Conservation (phyloP, 2,329 filamentous ascomycete species). For the Monilinia aucupariae region DNA sequence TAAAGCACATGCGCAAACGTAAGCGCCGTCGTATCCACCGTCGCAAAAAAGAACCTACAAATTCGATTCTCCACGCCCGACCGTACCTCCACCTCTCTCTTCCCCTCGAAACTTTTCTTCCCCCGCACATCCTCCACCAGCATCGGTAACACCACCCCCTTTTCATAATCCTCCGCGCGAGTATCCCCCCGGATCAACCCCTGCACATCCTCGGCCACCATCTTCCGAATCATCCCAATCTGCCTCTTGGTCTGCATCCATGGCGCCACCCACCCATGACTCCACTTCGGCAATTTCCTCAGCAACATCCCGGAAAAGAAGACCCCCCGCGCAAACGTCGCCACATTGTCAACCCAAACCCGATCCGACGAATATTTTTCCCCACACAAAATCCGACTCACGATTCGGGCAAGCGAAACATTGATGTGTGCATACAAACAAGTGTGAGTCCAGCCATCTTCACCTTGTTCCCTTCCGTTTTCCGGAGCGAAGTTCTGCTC, state of each 20-base stretch:
- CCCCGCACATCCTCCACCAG: conserved; percentile 5
- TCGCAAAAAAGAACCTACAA: conserved; percentile 10
- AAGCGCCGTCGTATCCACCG: conserved; percentile 9
- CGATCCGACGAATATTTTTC: conserved; percentile 1
- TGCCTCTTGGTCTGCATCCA: not conserved
- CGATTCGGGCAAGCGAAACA: not conserved
- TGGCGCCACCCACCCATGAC: not conserved
- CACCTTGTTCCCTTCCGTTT: not conserved
- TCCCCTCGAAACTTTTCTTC: not conserved
- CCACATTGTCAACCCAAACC: not conserved
- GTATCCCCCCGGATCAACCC: not conserved
- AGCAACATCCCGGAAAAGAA: conserved; percentile 6
- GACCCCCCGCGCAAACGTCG: conserved; percentile 3
- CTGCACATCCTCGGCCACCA: not conserved
- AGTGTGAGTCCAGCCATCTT: not conserved
- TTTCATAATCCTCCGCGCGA: not conserved
- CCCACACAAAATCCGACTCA: not conserved
- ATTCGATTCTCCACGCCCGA: not conserved
- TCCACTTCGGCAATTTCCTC: not conserved
- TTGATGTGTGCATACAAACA: conserved; percentile 1
- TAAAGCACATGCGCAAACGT: conserved; percentile 10
- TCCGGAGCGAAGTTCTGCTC: conserved; percentile 1
- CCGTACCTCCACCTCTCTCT: not conserved
- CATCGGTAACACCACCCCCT: not conserved
- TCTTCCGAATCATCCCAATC: not conserved